Conservation (phyloP, 2,329 filamentous ascomycete genomes). For the Diaporthe batatas region DNA sequence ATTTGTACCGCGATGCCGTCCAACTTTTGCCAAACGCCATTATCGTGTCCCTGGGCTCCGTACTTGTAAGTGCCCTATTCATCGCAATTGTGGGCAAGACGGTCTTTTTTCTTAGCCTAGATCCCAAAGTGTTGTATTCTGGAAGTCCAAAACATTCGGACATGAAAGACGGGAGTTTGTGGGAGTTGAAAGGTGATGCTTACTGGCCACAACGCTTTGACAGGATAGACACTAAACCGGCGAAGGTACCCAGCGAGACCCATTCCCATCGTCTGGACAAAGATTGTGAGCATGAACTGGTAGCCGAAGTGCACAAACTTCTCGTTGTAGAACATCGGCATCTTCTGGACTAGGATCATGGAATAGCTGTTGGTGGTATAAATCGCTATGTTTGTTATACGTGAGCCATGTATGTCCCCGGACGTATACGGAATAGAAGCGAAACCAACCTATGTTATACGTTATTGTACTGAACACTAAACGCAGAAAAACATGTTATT, state of each 20-base stretch:
- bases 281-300: constrained; percentile 56
- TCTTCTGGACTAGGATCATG: constrained; percentile 53
- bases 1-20: constrained; percentile 58
- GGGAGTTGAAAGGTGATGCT: no score
- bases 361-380: constrained; percentile 53
- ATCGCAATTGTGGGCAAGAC: constrained; percentile 54
- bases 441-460: no score
- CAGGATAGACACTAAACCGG: constrained; percentile 55
- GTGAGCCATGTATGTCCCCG: no score
- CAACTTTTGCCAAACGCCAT: constrained; percentile 53
- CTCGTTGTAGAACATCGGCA: constrained; percentile 57
- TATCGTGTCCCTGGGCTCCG: constrained; percentile 53
- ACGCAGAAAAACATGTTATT: neutral
- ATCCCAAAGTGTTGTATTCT: no score
- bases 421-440: no score
- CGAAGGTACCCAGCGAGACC: constrained; percentile 57
- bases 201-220: constrained; percentile 57
- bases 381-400: no score
- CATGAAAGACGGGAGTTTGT: no score
- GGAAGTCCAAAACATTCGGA: no score
- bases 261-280: constrained; percentile 59
- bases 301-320: constrained; percentile 57
- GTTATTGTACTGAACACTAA: constrained; percentile 56
- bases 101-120: no score
- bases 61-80: constrained; percentile 51